Evolutionary conservation across 768 basidiomycete species (phyloP), one percentile per base, ranked within the genome.

Genomic region (Tephrocybe sp.): DNA sequence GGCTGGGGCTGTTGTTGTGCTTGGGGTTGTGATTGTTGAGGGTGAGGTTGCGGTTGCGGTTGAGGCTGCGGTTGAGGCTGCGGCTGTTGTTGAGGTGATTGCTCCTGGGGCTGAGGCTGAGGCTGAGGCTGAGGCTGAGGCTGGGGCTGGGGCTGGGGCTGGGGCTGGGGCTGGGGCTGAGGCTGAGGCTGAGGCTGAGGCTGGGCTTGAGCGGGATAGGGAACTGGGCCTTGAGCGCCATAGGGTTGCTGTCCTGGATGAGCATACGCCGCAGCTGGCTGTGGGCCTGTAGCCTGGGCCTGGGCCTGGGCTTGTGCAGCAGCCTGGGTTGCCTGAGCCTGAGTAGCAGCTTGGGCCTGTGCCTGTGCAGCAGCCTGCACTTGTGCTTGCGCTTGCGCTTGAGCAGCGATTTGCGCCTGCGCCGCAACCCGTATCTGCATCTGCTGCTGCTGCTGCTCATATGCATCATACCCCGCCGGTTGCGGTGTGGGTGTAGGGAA

Each of bases 211-310:
- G 34, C 34, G 15, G 34, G 34, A n/a, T 36, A 36, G 15, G 34
- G 34, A 8, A 4, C 15, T 4, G 34, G 34, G 15, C 34, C 34
- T 12, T n/a, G 11, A 9, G 15, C 11, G 15, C 34, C 34, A 15
- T 36, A 36, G 11, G 58, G 69, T 58, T 67, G 76, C 54, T 62
- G 67, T 9, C 67, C 8, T 36, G 28, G 28, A 5, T 30, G 28
- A 1, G 61, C 58, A 43, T 71, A 68, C 6, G 33, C 43, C 51
- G 58, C 26, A 8, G 18, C 40, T 46, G 40, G n/a, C n/a, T n/a
- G n/a, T n/a, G n/a, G n/a, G n/a, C n/a, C n/a, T n/a, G n/a, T n/a
- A n/a, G n/a, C n/a, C n/a, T n/a, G n/a, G n/a, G 41, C 54, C 21
- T 54, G 53, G 5, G 48, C 36, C 33, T 57, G 46, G 8, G 39